phyloP scores from a whole-genome alignment of 441 rosid species.

The Theobroma grandiflorum region DNA sequence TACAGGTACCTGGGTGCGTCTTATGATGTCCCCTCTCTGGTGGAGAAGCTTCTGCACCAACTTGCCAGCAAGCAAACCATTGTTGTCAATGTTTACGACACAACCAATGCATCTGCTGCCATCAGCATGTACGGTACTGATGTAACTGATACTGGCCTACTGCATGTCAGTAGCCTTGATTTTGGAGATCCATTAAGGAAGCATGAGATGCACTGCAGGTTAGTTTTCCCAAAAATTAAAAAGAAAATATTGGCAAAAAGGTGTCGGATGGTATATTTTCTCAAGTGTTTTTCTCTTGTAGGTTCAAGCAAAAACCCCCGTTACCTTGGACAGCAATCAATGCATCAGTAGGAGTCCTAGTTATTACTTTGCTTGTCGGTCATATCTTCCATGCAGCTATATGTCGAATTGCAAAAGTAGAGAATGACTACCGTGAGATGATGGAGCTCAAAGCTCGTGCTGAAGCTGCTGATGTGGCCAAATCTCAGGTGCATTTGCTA shows the following conservation, averaged over 20 bases:
- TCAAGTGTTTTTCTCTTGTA: conserved; percentile 38
- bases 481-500: conserved; percentile 78
- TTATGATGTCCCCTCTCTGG: conserved; percentile 96
- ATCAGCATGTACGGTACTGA: conserved; percentile 90
- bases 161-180: conserved; percentile 72
- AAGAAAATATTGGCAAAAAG: conserved; percentile 10
- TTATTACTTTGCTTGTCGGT: conserved; percentile 79
- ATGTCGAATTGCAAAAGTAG: conserved; percentile 77
- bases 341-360: conserved; percentile 64
- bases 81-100: conserved; percentile 92
- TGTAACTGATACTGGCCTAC: conserved; percentile 65
- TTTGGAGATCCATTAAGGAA: conserved; percentile 94
- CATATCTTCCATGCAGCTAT: conserved; percentile 83
- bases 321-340: conserved; percentile 84
- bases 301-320: conserved; percentile 85
- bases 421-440: conserved; percentile 75
- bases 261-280: conserved; percentile 30
- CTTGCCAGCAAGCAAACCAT: conserved; percentile 94
- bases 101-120: conserved; percentile 71
- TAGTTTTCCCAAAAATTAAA: conserved; percentile 29
- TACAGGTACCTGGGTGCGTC: conserved; percentile 93
- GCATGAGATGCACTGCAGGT: conserved; percentile 99
- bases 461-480: conserved; percentile 98
- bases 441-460: conserved; percentile 88
- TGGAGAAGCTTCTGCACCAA: conserved; percentile 95